phyloP scores from a whole-genome alignment of 257 asterid genomes.

The Ocimum tenuiflorum region DNA sequence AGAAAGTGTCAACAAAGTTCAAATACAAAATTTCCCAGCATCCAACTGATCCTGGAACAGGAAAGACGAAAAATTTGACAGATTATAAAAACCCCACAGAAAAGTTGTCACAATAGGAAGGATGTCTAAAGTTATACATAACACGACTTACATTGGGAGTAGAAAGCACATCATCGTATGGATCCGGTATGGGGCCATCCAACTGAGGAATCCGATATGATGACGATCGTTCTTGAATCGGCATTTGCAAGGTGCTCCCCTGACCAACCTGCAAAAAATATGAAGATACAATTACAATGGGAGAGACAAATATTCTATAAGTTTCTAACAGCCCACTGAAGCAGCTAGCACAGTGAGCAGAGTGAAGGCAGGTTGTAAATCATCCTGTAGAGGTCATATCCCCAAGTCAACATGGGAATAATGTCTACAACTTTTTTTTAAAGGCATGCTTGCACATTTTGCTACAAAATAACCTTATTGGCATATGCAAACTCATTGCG shows the following conservation, averaged over 20 bases:
- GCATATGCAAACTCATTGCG: background rate
- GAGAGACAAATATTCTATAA: background rate
- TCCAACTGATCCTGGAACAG: too few relatives aligned
- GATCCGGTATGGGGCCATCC: slow-evolving; percentile 89
- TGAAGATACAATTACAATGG: background rate
- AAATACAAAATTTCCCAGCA: too few relatives aligned
- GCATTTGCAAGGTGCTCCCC: slow-evolving; percentile 29
- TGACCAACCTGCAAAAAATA: slow-evolving; percentile 38
- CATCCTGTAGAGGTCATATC: background rate
- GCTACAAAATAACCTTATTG: background rate
- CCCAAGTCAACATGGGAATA: background rate
- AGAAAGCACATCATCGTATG: slow-evolving; percentile 76
- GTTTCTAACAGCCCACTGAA: background rate
- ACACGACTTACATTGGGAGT: slow-evolving; percentile 91
- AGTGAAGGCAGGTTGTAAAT: slow-evolving; percentile 6
- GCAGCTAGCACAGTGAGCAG: too few relatives aligned
- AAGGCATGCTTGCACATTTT: slow-evolving; percentile 1
- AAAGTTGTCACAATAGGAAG: too few relatives aligned
- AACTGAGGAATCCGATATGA: slow-evolving; percentile 54
- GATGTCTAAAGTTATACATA: too few relatives aligned
- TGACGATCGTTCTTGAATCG: slow-evolving; percentile 25
- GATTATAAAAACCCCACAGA: background rate
- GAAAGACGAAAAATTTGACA: too few relatives aligned
- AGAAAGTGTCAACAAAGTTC: too few relatives aligned
- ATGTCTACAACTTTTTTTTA: background rate